These are phyloP conservation scores for Haplosporangium gracile DNA, from an alignment of 192 early-diverging fungal species.

Conservation along the genomic window DNA sequence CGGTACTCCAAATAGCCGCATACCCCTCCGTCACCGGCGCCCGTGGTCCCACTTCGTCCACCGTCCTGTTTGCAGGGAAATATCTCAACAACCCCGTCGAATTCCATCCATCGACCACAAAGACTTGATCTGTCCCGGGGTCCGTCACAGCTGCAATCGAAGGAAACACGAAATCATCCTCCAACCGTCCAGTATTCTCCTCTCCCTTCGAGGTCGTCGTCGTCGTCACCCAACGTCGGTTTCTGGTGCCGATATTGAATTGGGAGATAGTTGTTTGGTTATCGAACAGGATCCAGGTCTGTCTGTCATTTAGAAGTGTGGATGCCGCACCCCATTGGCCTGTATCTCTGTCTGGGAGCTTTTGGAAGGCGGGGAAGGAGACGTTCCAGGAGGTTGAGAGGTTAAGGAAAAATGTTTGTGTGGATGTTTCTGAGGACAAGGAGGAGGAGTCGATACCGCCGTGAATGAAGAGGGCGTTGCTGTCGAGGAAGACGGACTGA, in stretches of 20 bases:
- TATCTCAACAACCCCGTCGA: background rate
- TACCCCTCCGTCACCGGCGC: background rate
- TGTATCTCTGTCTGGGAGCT: background rate
- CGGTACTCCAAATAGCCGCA: slow-evolving; percentile 6
- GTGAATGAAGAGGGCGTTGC: slow-evolving; percentile 21
- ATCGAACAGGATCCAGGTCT: slow-evolving; percentile 6
- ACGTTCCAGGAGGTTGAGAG: slow-evolving; percentile 2
- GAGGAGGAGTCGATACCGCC: background rate
- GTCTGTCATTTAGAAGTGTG: background rate
- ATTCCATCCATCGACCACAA: slow-evolving; percentile 14
- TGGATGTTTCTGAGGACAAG: background rate
- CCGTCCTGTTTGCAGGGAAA: background rate
- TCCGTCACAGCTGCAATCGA: slow-evolving; percentile 4
- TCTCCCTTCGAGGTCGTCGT: too few species aligned
- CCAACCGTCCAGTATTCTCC: background rate
- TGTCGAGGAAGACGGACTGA: slow-evolving; percentile 13
- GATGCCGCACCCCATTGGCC: background rate
- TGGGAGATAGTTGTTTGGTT: background rate
- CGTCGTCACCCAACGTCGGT: background rate
- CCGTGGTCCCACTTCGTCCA: background rate
- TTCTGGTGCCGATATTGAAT: background rate
- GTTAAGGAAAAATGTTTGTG: slow-evolving; percentile 26
- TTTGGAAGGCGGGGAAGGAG: slow-evolving; percentile 1
- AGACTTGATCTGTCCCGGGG: background rate
- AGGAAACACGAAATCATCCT: background rate